A percentile compares a stretch with the other conserved stretches of the same genome.
Evolutionary conservation across 192 early-diverging fungal genomes (phyloP).

Genomic region (Coemansia sp.): DNA sequence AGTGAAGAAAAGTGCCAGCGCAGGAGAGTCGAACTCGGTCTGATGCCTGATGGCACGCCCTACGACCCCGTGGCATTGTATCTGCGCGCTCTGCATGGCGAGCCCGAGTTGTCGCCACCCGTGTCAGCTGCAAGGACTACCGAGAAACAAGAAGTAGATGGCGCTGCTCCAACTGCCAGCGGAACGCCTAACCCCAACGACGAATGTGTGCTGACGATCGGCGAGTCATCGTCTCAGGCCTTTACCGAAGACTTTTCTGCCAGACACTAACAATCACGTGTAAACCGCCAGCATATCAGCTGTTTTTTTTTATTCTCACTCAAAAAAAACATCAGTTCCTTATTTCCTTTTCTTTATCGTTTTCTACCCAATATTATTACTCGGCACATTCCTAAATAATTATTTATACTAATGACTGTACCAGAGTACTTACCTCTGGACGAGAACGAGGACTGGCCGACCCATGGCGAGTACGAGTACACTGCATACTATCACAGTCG

Average conservation of each 20-base stretch:
- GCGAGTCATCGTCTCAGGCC: slow-evolving; percentile 3
- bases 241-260: slow-evolving; percentile 4
- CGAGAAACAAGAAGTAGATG: not conserved
- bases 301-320: not conserved
- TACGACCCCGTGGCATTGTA: slow-evolving; percentile 50
- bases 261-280: slow-evolving; percentile 14
- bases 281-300: slow-evolving; percentile 6
- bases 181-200: not conserved
- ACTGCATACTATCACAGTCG: slow-evolving; percentile 28
- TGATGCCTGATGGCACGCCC: slow-evolving; percentile 49
- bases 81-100: slow-evolving; percentile 24
- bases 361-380: not conserved
- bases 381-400: not conserved
- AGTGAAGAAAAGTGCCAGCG: slow-evolving; percentile 37
- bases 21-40: slow-evolving; percentile 38
- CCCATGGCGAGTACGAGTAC: slow-evolving; percentile 43
- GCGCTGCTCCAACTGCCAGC: not conserved
- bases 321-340: not conserved
- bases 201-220: slow-evolving; percentile 9
- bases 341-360: not conserved
- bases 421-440: slow-evolving; percentile 16
- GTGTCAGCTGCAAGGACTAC: not conserved
- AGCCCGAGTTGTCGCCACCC: slow-evolving; percentile 16
- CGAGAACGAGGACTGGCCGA: slow-evolving; percentile 50
- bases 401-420: slow-evolving; percentile 22